Evolutionary conservation across 148 eudicot species (phyloP).

Genomic region (Rhododendron ovatum): DNA sequence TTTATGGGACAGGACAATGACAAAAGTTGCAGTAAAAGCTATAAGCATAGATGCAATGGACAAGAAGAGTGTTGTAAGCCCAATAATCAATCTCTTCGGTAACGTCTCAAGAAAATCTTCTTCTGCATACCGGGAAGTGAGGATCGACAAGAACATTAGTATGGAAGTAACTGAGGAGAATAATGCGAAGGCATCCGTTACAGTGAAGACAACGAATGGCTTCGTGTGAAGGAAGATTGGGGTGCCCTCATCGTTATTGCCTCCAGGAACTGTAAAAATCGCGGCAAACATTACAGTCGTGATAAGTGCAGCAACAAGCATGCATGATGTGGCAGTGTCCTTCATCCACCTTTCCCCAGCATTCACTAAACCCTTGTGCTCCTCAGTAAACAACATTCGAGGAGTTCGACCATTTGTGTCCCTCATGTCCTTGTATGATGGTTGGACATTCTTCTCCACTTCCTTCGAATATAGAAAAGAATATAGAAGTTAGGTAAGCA

Average conservation of each 20-base stretch:
- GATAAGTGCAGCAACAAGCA: slow-evolving; percentile 34
- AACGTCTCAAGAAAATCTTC: slow-evolving; percentile 29
- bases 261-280: slow-evolving; percentile 16
- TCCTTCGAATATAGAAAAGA: background rate
- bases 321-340: slow-evolving; percentile 28
- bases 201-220: slow-evolving; percentile 15
- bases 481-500: background rate
- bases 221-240: background rate
- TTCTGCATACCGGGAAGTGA: slow-evolving; percentile 33
- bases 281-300: slow-evolving; percentile 24
- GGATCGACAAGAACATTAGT: slow-evolving; percentile 30
- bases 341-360: slow-evolving; percentile 26
- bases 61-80: slow-evolving; percentile 20
- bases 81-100: slow-evolving; percentile 22
- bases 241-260: background rate
- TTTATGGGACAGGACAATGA: background rate
- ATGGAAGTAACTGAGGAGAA: slow-evolving; percentile 23
- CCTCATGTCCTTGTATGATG: slow-evolving; percentile 9
- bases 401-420: slow-evolving; percentile 6
- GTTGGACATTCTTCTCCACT: slow-evolving; percentile 12
- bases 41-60: slow-evolving; percentile 29
- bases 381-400: slow-evolving; percentile 10
- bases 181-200: slow-evolving; percentile 18
- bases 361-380: slow-evolving; percentile 8
- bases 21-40: slow-evolving; percentile 7